Conservation (phyloP, 805 yeast species). For the Candida nonsorbophila region DNA sequence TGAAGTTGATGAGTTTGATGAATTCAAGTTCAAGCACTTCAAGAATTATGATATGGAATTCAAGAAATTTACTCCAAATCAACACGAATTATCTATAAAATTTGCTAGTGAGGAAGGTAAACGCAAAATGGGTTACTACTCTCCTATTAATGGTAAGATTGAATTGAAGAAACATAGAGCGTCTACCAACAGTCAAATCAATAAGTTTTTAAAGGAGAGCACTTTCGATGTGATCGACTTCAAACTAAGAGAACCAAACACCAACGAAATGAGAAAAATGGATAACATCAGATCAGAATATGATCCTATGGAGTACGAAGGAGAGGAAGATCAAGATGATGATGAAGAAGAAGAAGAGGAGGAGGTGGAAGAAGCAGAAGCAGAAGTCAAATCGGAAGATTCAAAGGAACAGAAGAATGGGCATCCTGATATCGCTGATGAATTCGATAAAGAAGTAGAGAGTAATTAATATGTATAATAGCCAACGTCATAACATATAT, state of each 20-base stretch:
- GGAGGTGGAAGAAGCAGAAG: constrained; percentile 10
- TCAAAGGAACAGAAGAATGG: constrained; percentile 2
- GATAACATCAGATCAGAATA: constrained; percentile 63
- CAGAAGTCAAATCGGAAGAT: constrained; percentile 4
- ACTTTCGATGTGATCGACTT: constrained; percentile 60
- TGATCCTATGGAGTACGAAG: constrained; percentile 77
- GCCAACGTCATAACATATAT: background rate
- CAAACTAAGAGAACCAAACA: constrained; percentile 66
- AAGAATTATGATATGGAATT: constrained; percentile 78
- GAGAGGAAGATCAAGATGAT: constrained; percentile 49
- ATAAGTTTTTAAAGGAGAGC: constrained; percentile 49
- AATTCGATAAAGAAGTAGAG: constrained; percentile 1
- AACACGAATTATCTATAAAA: constrained; percentile 66
- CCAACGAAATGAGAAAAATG: constrained; percentile 60
- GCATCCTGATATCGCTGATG: background rate
- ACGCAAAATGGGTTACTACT: constrained; percentile 59
- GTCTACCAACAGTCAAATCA: constrained; percentile 48
- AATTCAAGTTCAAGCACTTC: constrained; percentile 53
- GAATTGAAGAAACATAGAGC: constrained; percentile 85
- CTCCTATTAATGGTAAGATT: constrained; percentile 71
- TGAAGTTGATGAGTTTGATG: constrained; percentile 37
- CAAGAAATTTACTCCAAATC: constrained; percentile 38
- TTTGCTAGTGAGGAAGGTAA: constrained; percentile 44
- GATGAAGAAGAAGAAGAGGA: constrained; percentile 29
- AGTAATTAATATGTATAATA: background rate